phyloP scores from a whole-genome alignment of 176 grass and related monocot species.

The Rhynchospora tenuis region DNA sequence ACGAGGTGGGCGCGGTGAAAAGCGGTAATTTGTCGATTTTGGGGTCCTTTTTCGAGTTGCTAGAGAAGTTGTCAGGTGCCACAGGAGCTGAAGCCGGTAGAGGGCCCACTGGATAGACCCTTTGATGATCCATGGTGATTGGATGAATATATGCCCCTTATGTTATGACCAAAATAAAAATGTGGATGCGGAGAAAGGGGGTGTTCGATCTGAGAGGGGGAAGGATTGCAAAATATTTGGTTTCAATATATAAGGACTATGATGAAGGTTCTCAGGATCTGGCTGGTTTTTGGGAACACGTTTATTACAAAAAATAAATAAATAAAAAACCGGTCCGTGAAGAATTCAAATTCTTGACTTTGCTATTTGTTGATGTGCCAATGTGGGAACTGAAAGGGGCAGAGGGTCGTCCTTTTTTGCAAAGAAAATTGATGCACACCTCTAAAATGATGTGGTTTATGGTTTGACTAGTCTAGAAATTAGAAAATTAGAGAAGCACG shows the following conservation, averaged over 20 bases:
- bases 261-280: not conserved
- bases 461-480: not conserved
- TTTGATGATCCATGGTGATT: constrained; percentile 48
- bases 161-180: not conserved
- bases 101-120: constrained; percentile 53
- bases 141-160: not conserved
- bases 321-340: not conserved
- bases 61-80: not conserved
- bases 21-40: constrained; percentile 11
- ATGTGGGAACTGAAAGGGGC: not conserved
- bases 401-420: not conserved
- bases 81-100: not conserved
- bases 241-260: constrained; percentile 23
- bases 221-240: not conserved
- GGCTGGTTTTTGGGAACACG: constrained; percentile 28
- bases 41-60: not conserved
- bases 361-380: not conserved
- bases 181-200: not conserved
- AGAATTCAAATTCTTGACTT: not conserved
- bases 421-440: not conserved
- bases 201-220: not conserved
- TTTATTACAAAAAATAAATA: not conserved
- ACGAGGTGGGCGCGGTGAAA: constrained; percentile 4
- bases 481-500: not conserved
- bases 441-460: not conserved